Conservation (phyloP, 225 moss, liverwort and hornwort species). For the Bryoerythrophyllum caledonicum region DNA sequence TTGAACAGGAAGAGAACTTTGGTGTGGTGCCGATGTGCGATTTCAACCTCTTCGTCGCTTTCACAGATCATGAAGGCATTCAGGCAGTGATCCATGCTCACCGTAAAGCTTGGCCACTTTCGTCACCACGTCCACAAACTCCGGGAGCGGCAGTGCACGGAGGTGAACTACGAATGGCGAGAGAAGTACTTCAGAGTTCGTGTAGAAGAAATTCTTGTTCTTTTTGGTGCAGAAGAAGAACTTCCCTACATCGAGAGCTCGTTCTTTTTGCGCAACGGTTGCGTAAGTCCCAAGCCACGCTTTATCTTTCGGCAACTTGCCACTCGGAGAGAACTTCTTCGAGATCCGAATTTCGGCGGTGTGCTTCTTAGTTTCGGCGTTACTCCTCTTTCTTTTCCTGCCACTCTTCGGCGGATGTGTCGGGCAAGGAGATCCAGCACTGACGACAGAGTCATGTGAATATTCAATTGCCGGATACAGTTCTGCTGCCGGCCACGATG, state of each 20-base stretch:
- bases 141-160: neutral
- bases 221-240: neutral
- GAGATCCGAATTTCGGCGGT: slow-evolving; percentile 16
- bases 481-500: neutral
- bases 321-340: neutral
- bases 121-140: neutral
- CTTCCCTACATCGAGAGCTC: slow-evolving; percentile 22
- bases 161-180: neutral
- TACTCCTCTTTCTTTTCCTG: neutral
- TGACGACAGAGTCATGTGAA: neutral
- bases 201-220: neutral
- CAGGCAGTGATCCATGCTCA: neutral
- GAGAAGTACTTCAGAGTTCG: neutral
- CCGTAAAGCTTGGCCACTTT: neutral
- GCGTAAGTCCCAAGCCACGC: slow-evolving; percentile 26
- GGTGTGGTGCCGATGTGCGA: neutral
- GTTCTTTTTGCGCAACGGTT: neutral
- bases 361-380: neutral
- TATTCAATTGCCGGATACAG: neutral
- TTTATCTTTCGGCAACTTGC: neutral
- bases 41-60: neutral
- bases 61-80: neutral
- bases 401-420: neutral
- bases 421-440: neutral
- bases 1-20: neutral